These are phyloP conservation scores for Boletellus ananas DNA, from an alignment of 768 basidiomycete genomes.

Conservation along the genomic window DNA sequence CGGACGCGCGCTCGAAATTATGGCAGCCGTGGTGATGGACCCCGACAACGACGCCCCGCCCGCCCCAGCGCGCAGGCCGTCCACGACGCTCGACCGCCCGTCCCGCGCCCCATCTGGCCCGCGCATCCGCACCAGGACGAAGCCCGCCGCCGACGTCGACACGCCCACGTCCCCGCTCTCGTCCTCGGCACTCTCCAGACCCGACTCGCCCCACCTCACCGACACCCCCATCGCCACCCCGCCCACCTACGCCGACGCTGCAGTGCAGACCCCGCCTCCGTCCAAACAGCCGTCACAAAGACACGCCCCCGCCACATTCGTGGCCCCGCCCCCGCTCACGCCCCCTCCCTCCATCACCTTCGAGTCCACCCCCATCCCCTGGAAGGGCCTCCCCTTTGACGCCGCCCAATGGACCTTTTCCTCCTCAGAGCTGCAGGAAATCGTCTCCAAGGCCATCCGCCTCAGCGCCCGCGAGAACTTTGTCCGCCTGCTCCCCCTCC, in stretches of 20 bases:
- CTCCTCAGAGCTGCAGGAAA: constrained; percentile 57
- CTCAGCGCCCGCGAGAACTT: constrained; percentile 65
- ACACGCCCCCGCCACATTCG: constrained; percentile 21
- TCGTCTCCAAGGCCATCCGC: constrained; percentile 70
- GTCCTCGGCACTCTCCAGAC: not conserved
- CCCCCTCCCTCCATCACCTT: constrained; percentile 54
- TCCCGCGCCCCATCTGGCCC: constrained; percentile 21
- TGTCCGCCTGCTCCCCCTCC: constrained; percentile 62
- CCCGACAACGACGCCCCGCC: constrained; percentile 8
- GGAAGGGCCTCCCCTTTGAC: constrained; percentile 67
- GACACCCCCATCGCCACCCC: not conserved
- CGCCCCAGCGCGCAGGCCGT: constrained; percentile 3
- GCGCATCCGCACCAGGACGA: constrained; percentile 14
- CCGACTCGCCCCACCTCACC: not conserved
- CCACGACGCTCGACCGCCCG: constrained; percentile 23
- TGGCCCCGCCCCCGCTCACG: constrained; percentile 33
- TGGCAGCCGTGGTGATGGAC: constrained; percentile 12
- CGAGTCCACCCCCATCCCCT: constrained; percentile 52
- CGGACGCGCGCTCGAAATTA: too few relatives aligned
- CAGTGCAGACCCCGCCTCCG: constrained; percentile 9
- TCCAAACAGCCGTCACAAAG: not conserved
- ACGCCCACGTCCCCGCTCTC: constrained; percentile 1
- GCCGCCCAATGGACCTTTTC: constrained; percentile 60
- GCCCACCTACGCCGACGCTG: constrained; percentile 6
- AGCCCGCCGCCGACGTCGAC: constrained; percentile 12